Base-by-base conservation (phyloP, 2,329 filamentous ascomycete genomes). In the Graphium sp. region DNA sequence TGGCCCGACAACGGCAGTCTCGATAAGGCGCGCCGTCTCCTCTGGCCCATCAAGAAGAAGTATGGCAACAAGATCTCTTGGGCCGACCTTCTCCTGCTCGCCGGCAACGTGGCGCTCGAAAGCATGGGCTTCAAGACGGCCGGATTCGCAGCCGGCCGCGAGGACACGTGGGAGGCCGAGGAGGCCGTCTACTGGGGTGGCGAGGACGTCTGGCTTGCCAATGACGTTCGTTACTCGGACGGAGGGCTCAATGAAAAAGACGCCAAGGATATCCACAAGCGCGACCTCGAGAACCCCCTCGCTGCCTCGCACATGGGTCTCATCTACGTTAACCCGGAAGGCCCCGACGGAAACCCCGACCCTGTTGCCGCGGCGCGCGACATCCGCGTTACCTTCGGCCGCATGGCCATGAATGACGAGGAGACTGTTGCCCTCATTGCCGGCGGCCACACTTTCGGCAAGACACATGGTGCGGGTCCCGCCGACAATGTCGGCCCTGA, bases 21-120 rank as follows among this genome's bases (percentile, higher is more conserved):
- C 30, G 78, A 84, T 65, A 84, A 84, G 66, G 78, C 77, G 18
- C 77, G 78, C 32, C 76, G 78, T 37, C 66, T 84, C 32, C 58
- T 84, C 23, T 82, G 76, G 74, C 78, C 78, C 32, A 72, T 84
- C 56, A 84, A 84, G 67, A 76, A 81, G 41, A 84, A 84, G 63
- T 84, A 84, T 39, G 78, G 78, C 48, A 71, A 70, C 61, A 81
- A 79, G 60, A 77, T 84, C 51, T 83, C 78, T 0, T 84, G 78
- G 78, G 73, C 77, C 15, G 78, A 84, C 46, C 53, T 84, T 34
- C 49, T 76, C 27, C 60, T 82, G 32, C 63, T 84, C 30, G 66
- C 74, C 17, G 78, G 78, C 38, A 83, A 83, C 47, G 76, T 83
- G 11, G 76, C 78, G 26, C 62, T 84, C 37, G 78, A 84, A 55